Evolutionary conservation across 768 basidiomycete genomes (phyloP).

Genomic region (Galerina sulciceps): DNA sequence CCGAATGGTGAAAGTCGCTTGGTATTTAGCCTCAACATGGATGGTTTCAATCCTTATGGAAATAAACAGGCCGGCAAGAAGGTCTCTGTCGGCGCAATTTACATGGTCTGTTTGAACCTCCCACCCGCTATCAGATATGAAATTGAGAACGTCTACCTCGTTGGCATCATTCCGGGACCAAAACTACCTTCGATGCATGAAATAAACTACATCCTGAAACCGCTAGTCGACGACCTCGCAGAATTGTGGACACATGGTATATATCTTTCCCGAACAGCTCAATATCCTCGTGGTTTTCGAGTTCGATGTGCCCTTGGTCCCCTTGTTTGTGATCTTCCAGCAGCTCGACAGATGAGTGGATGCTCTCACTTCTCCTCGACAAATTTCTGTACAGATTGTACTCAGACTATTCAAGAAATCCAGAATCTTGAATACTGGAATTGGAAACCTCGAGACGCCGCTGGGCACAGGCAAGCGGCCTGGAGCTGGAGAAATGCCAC

Average conservation of each 20-base stretch:
- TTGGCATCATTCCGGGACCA: constrained; percentile 44
- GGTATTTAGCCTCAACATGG: constrained; percentile 31
- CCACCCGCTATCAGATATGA: constrained; percentile 29
- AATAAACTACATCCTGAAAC: constrained; percentile 38
- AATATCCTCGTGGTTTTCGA: constrained; percentile 22
- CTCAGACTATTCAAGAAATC: neutral
- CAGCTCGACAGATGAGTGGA: constrained; percentile 29
- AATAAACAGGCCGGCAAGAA: constrained; percentile 28
- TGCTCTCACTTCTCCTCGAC: constrained; percentile 16
- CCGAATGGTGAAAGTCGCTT: constrained; percentile 12
- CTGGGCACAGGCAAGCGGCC: constrained; percentile 15
- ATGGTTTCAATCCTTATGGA: constrained; percentile 36
- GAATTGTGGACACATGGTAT: constrained; percentile 33
- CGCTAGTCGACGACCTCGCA: constrained; percentile 38
- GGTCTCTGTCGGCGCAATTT: constrained; percentile 27
- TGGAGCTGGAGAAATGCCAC: constrained; percentile 25
- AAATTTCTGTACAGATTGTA: constrained; percentile 24
- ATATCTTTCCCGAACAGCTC: constrained; percentile 20
- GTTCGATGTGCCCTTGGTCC: constrained; percentile 30
- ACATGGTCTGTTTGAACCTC: constrained; percentile 35
- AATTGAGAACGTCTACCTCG: constrained; percentile 39
- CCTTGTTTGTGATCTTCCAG: constrained; percentile 36
- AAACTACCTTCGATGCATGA: constrained; percentile 30
- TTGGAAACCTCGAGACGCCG: neutral
- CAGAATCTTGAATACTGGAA: neutral